Evolutionary conservation across 768 basidiomycete genomes (phyloP), one percentile per base, ranked within the genome.

Genomic region (Tubosaeta sp.): DNA sequence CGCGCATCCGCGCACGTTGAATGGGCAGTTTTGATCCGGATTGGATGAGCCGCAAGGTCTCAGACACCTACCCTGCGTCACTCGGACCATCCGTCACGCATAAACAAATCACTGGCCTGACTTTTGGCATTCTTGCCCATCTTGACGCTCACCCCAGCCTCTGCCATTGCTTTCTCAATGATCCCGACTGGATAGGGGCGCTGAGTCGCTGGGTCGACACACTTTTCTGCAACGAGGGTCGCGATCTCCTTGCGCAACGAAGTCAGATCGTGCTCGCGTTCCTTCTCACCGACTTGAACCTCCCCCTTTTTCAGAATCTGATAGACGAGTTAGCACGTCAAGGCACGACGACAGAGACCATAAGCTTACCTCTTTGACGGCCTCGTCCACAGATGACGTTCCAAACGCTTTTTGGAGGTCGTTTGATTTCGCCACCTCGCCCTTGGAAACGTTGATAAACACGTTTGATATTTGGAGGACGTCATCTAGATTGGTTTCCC

Each of bases 101-200:
- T 27, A 40, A 39, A 16, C 36, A 38, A 32, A 30, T 27, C 4
- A 27, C 74, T 16, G 55, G 89, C 91, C 81, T 99, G 96, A 45
- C 87, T 89, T 73, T 99, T 99, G 5, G 94, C 94, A 19, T 80
- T 87, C 75, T 97, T 97, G 56, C 85, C 84, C 40, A 78, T 78
- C 60, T 90, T 87, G 24, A 95, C 87, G 58, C 91, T 95, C 70
- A 88, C 94, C 1, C 94, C 94, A 9, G 90, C 87, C 65, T 98
- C 94, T 9, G 82, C 72, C 95, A 99, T 95, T 0, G 94, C 94
- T 70, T 96, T 98, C 65, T 99, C 96, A 56, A 99, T 91, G 76
- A 98, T 91, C 16, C 90, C 86, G 29, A 95, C 91, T 6, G 93
- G 86, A 66, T 97, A 94, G 6, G 94, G 93, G 10, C 83, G 74